Evolutionary conservation across 805 yeast genomes (phyloP).

Genomic region (Blastobotrys americana): DNA sequence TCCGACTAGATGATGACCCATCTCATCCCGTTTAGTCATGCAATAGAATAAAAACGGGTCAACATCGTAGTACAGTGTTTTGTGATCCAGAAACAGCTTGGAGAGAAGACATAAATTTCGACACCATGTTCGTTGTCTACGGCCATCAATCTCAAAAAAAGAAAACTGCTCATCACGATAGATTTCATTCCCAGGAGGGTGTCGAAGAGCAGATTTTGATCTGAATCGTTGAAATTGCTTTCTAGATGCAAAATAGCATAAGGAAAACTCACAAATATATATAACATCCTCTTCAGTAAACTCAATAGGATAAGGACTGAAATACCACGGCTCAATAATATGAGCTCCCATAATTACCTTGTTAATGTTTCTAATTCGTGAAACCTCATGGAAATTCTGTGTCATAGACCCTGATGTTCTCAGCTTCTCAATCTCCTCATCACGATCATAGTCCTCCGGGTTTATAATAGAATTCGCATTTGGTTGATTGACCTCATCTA

Average conservation of each 20-base stretch:
- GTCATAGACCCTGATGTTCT: conserved; percentile 98
- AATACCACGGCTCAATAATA: conserved; percentile 97
- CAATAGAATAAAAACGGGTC: conserved; percentile 95
- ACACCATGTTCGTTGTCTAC: conserved; percentile 96
- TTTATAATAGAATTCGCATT: conserved; percentile 56
- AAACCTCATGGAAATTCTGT: conserved; percentile 77
- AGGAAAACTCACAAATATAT: conserved; percentile 84
- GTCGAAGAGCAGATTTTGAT: conserved; percentile 76
- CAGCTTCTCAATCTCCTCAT: conserved; percentile 85
- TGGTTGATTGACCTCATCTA: conserved; percentile 67
- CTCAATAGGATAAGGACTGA: conserved; percentile 94
- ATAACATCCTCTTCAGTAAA: conserved; percentile 85
- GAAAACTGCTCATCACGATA: conserved; percentile 89
- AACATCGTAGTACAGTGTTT: conserved; percentile 93
- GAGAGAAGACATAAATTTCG: conserved; percentile 86
- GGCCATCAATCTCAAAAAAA: conserved; percentile 95
- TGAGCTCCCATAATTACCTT: conserved; percentile 79
- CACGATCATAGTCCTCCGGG: conserved; percentile 70
- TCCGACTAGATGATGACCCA: conserved; percentile 94
- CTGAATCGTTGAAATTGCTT: conserved; percentile 92
- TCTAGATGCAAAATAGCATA: conserved; percentile 79
- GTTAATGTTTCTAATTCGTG: conserved; percentile 78
- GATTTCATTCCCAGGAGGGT: conserved; percentile 98
- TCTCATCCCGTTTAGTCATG: conserved; percentile 84
- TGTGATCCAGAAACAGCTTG: conserved; percentile 89